These are phyloP conservation scores for Vigna angularis DNA, from an alignment of 306 rosid species.

Conservation along the genomic window DNA sequence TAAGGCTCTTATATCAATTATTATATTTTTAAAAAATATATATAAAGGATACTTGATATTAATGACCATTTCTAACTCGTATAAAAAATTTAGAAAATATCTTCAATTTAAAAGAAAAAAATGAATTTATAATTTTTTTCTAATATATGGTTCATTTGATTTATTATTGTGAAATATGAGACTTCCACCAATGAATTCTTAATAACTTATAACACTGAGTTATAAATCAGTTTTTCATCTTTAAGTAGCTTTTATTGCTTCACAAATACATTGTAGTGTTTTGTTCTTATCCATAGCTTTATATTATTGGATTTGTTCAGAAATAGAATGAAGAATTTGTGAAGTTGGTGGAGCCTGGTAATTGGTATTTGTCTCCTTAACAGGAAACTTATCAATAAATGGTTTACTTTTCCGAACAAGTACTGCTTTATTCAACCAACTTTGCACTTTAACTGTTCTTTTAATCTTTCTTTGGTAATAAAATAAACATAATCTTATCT, in stretches of 20 bases:
- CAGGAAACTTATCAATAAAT: neutral
- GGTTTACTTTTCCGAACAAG: neutral
- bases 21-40: too few species aligned
- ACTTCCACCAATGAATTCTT: too few species aligned
- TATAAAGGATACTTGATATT: too few species aligned
- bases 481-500: conserved; percentile 42
- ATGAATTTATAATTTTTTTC: too few species aligned
- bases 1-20: too few species aligned
- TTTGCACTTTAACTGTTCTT: conserved; percentile 4
- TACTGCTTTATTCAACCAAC: neutral
- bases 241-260: neutral
- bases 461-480: neutral
- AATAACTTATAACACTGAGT: too few species aligned
- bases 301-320: neutral
- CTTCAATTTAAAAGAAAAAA: too few species aligned
- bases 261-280: neutral
- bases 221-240: too few species aligned
- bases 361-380: conserved; percentile 11
- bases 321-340: neutral
- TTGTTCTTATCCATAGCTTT: neutral
- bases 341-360: conserved; percentile 35
- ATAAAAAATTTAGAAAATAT: too few species aligned
- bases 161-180: too few species aligned
- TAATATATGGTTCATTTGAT: too few species aligned
- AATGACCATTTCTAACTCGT: too few species aligned